Conservation (phyloP, 2,329 filamentous ascomycete genomes). For the Microcyclospora pomicola region DNA sequence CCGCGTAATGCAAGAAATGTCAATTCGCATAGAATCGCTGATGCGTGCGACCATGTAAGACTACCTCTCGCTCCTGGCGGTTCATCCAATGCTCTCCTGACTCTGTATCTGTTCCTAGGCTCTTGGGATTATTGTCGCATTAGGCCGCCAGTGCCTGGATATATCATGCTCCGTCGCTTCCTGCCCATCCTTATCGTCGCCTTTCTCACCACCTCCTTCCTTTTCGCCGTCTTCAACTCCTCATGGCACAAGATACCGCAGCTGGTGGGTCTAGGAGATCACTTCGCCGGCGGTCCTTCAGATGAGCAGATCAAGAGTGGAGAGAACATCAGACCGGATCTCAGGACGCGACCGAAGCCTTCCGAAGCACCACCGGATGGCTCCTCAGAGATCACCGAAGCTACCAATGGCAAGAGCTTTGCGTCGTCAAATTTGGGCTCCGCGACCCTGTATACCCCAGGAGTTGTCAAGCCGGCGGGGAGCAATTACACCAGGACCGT, state of each 20-base stretch:
- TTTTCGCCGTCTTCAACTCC: conserved; percentile 25
- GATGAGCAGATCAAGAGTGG: conserved; percentile 14
- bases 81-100: too few species aligned
- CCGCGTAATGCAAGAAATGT: too few species aligned
- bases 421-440: conserved; percentile 15
- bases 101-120: too few species aligned
- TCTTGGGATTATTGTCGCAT: too few species aligned
- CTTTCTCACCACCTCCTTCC: conserved; percentile 16
- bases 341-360: conserved; percentile 5
- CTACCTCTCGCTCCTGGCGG: too few species aligned
- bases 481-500: conserved; percentile 40
- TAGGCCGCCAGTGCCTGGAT: too few species aligned
- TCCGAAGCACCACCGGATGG: conserved; percentile 4
- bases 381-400: not conserved
- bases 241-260: conserved; percentile 28
- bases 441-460: conserved; percentile 16
- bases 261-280: conserved; percentile 27
- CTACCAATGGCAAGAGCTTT: conserved; percentile 7
- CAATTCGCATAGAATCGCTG: too few species aligned
- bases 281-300: conserved; percentile 10
- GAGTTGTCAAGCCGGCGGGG: conserved; percentile 29
- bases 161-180: conserved; percentile 15
- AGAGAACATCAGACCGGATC: conserved; percentile 8
- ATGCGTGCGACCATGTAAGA: too few species aligned
- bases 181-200: conserved; percentile 13